These are phyloP conservation scores for Murraya koenigii DNA, from an alignment of 345 rosid species.

Conservation along the genomic window DNA sequence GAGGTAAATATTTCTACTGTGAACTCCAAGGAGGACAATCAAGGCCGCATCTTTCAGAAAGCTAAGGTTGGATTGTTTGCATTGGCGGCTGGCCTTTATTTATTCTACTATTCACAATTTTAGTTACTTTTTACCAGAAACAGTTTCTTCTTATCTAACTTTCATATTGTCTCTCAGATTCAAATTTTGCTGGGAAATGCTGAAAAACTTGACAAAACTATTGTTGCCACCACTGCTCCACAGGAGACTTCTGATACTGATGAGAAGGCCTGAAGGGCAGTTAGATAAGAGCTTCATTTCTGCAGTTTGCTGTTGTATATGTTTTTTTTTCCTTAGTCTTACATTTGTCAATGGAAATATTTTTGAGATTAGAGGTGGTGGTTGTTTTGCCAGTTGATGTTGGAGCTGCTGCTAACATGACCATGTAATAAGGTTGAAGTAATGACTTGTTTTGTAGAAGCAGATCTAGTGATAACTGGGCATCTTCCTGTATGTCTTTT, in stretches of 20 bases:
- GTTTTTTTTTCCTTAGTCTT: neutral
- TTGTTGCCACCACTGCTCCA: slow-evolving; percentile 4
- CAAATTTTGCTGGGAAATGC: slow-evolving; percentile 34
- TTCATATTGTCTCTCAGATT: slow-evolving; percentile 12
- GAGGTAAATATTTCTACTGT: slow-evolving; percentile 25
- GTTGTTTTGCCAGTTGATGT: neutral
- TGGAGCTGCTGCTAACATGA: neutral
- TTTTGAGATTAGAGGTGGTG: neutral
- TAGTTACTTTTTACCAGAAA: neutral
- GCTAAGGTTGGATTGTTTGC: slow-evolving; percentile 25
- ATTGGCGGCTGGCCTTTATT: neutral
- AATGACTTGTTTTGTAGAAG: neutral
- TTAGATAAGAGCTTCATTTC: slow-evolving; percentile 5
- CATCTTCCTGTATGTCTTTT: neutral
- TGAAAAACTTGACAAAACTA: slow-evolving; percentile 16
- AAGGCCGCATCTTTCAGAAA: slow-evolving; percentile 25
- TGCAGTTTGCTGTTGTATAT: neutral
- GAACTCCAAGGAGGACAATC: slow-evolving; percentile 7
- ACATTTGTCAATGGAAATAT: neutral
- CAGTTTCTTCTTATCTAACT: neutral
- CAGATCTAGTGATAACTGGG: neutral
- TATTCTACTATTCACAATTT: neutral
- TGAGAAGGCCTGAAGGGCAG: slow-evolving; percentile 2
- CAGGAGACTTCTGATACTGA: neutral
- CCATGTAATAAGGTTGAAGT: neutral